Percentiles rank a stretch among this genome's conserved stretches.
phyloP scores from a whole-genome alignment of 441 rosid genomes.

The Brassica hybrid region DNA sequence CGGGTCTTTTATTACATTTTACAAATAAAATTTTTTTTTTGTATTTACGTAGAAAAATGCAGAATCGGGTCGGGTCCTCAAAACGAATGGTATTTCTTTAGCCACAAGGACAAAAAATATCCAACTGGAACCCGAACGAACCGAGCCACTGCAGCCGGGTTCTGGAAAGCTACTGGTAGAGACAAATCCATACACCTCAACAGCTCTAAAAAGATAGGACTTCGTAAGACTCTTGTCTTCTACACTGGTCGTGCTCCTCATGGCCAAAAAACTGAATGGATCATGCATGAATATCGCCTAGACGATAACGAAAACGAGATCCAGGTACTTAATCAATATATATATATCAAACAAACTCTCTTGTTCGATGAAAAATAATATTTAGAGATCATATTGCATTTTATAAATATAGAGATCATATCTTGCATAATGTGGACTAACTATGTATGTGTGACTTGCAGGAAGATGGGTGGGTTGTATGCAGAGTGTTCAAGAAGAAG shows the following conservation, averaged over 20 bases:
- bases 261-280: conserved; percentile 79
- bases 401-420: not conserved
- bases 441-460: conserved; percentile 14
- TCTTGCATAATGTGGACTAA: not conserved
- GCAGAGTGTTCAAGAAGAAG: conserved; percentile 50
- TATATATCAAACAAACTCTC: not conserved
- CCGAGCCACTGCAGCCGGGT: conserved; percentile 76
- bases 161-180: conserved; percentile 83
- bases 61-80: conserved; percentile 78
- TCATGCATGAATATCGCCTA: conserved; percentile 81
- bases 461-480: conserved; percentile 53
- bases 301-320: conserved; percentile 60
- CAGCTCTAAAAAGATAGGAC: conserved; percentile 67
- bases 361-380: not conserved
- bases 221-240: conserved; percentile 81
- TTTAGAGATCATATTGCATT: not conserved
- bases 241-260: conserved; percentile 84
- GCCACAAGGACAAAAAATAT: conserved; percentile 80
- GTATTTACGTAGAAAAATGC: conserved; percentile 54
- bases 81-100: conserved; percentile 79
- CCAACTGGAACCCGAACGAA: conserved; percentile 82
- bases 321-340: conserved; percentile 61
- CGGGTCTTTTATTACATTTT: not conserved
- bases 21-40: not conserved
- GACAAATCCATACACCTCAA: conserved; percentile 71